These are phyloP conservation scores for Nakazawaea wickerhamii DNA, from an alignment of 805 yeast genomes.

Conservation along the genomic window DNA sequence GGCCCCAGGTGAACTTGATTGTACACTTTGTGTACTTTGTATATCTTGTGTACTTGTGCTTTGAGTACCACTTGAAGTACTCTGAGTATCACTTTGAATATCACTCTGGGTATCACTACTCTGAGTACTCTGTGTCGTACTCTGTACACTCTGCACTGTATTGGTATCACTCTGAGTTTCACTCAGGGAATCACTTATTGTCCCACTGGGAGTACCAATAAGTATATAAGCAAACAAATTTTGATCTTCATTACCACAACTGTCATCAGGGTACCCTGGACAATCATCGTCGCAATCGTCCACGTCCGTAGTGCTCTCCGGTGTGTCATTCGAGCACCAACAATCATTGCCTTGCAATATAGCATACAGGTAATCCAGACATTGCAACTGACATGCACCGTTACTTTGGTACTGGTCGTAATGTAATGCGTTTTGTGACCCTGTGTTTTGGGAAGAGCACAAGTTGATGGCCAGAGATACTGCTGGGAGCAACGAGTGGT, in stretches of 20 bases:
- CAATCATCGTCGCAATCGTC: constrained; percentile 24
- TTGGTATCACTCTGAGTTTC: constrained; percentile 17
- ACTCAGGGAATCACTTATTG: background rate
- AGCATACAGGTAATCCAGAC: constrained; percentile 46
- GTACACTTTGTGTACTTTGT: too few relatives aligned
- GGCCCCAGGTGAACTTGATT: too few relatives aligned
- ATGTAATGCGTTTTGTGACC: constrained; percentile 17
- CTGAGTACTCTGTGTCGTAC: too few relatives aligned
- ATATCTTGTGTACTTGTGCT: too few relatives aligned
- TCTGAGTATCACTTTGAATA: too few relatives aligned
- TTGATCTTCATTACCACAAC: constrained; percentile 35
- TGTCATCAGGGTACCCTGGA: constrained; percentile 40
- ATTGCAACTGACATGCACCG: constrained; percentile 47
- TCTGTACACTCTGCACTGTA: too few relatives aligned
- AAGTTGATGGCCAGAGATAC: background rate
- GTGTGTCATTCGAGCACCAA: constrained; percentile 57
- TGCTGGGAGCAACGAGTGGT: background rate
- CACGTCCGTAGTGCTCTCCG: constrained; percentile 19
- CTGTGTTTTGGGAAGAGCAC: constrained; percentile 34
- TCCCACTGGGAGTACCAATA: constrained; percentile 25
- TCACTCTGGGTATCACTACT: too few relatives aligned
- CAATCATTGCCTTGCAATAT: constrained; percentile 46
- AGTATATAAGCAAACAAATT: constrained; percentile 52
- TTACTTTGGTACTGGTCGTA: constrained; percentile 32
- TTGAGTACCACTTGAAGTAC: too few relatives aligned